Evolutionary conservation across 2,329 filamentous ascomycete genomes (phyloP).

Genomic region (Sclerotinia nivalis): DNA sequence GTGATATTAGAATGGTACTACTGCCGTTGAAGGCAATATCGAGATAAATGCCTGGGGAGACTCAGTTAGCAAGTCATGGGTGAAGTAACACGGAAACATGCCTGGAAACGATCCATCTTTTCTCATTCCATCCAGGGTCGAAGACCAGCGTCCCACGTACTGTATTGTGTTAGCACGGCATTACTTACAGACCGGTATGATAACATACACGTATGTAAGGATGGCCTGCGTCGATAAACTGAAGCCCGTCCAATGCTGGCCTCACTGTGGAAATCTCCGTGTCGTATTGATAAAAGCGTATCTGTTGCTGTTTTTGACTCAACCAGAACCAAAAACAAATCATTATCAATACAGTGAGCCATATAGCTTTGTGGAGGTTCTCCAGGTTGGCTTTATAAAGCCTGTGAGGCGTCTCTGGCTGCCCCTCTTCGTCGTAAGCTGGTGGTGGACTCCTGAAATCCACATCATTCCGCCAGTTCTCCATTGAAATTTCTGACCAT

Average conservation of each 20-base stretch:
- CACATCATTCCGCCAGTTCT: slow-evolving; percentile 26
- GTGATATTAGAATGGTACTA: slow-evolving; percentile 31
- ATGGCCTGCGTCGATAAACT: slow-evolving; percentile 33
- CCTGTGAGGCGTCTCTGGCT: background rate
- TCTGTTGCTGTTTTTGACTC: slow-evolving; percentile 6
- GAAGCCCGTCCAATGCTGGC: slow-evolving; percentile 28
- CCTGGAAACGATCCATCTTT: slow-evolving; percentile 37
- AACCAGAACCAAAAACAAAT: slow-evolving; percentile 31
- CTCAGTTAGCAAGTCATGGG: background rate
- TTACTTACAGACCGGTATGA: background rate
- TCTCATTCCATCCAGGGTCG: slow-evolving; percentile 27
- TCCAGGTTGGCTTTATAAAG: slow-evolving; percentile 5
- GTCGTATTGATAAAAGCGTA: slow-evolving; percentile 17
- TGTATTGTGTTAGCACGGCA: slow-evolving; percentile 2
- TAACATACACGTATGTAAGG: slow-evolving; percentile 31
- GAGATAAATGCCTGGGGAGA: slow-evolving; percentile 33
- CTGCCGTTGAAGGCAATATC: slow-evolving; percentile 34
- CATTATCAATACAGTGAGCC: slow-evolving; percentile 38
- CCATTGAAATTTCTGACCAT: slow-evolving; percentile 32
- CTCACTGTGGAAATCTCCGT: background rate
- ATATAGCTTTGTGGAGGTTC: slow-evolving; percentile 14
- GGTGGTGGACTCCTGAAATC: slow-evolving; percentile 20
- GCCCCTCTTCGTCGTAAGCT: slow-evolving; percentile 12
- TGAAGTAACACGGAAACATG: slow-evolving; percentile 5
- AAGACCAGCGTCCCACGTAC: slow-evolving; percentile 37